Evolutionary conservation across 805 yeast species (phyloP), one percentile per base, ranked within the genome.

Genomic region (Candida mattraensis): DNA sequence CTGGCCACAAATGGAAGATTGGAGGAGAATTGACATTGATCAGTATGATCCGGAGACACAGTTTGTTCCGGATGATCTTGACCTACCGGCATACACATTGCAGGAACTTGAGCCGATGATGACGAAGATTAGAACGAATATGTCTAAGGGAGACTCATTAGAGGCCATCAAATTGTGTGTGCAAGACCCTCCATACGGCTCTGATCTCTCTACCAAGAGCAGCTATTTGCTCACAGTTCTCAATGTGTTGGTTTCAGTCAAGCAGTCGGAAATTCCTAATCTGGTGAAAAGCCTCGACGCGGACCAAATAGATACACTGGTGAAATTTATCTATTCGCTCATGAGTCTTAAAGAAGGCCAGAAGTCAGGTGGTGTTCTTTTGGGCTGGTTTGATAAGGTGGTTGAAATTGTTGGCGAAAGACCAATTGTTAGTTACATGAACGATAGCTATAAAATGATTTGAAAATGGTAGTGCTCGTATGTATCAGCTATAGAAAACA

Each of bases 21-120:
- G 95, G 95, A 83, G 99, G 75, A 80, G 93, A 73, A 87, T 91
- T 51, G 96, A 93, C 60, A 80, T 93, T 35, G 98, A 93, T 62
- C 85, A 87, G 12, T 80, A 79, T 47, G 96, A 89, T 56, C 85
- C 95, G 3, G 96, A 89, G 30, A 75, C 74, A 50, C 79, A 55
- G 25, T 60, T 54, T 33, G 51, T 41, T 10, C 41, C 48, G 11
- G 64, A 60, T 33, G 49, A 45, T 16, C 28, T 42, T 9, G 51
- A 50, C 21, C 35, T 47, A 19, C 73, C 74, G 7, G 67, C 74
- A 1, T 70, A 77, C 35, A 64, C 70, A 24, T 58, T 59, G 33
- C 72, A 67, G 24, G 87, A 83, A 30, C 64, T 87, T 28, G 74
- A 70, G 37, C 61, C 73, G 9, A 64, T 74, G 33, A 69, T 78